Percentiles rank a stretch among this genome's conserved stretches.
These are phyloP conservation scores for Solanum pennellii DNA, from an alignment of 257 asterid species.

Conservation along the genomic window DNA sequence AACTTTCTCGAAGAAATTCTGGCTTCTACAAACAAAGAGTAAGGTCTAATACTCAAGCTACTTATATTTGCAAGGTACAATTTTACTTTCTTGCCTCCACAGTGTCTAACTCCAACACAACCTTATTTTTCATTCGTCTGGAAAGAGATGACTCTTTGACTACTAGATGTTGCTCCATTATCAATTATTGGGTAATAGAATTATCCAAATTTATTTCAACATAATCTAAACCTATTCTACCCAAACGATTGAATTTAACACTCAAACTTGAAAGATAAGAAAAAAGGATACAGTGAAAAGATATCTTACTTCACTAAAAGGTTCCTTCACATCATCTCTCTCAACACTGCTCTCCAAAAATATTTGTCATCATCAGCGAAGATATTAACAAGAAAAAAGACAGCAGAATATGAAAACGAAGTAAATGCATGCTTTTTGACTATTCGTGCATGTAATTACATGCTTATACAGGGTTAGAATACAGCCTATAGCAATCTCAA, in stretches of 20 bases:
- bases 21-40: neutral
- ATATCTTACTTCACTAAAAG: slow-evolving; percentile 38
- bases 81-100: neutral
- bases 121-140: neutral
- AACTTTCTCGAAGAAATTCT: neutral
- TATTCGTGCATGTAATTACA: neutral
- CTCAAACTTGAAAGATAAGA: neutral
- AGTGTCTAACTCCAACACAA: neutral
- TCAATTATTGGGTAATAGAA: neutral
- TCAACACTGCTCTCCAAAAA: slow-evolving; percentile 43
- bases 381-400: neutral
- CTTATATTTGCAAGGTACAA: neutral
- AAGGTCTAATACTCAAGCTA: neutral
- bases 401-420: neutral
- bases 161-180: neutral
- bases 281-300: neutral
- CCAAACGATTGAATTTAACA: neutral
- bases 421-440: neutral
- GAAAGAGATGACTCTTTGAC: neutral
- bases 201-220: neutral
- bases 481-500: neutral
- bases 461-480: neutral
- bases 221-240: neutral
- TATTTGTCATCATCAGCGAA: neutral
- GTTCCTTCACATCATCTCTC: slow-evolving; percentile 31